These are phyloP conservation scores for Tolypocladium paradoxum DNA, from an alignment of 2,329 filamentous ascomycete species.

Conservation along the genomic window DNA sequence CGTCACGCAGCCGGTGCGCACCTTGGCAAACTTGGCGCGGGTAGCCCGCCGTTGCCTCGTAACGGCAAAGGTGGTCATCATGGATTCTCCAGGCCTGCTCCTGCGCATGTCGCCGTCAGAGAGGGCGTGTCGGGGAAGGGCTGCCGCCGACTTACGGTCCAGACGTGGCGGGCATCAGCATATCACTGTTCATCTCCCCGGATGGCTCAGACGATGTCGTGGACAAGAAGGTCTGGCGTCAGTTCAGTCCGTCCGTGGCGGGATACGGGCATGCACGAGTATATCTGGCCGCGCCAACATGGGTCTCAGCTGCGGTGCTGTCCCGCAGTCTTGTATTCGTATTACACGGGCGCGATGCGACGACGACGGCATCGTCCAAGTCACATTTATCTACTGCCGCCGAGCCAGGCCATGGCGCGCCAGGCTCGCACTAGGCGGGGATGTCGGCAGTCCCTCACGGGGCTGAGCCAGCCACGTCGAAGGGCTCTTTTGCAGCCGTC, in stretches of 20 bases:
- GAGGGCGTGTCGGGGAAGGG: neutral
- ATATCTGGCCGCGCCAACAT: neutral
- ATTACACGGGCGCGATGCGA: neutral
- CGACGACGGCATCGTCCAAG: neutral
- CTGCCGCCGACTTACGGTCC: neutral
- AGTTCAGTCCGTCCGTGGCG: neutral
- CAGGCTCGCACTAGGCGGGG: neutral
- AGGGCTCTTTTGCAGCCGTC: neutral
- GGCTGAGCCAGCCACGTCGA: neutral
- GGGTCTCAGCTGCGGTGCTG: neutral
- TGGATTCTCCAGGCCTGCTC: neutral
- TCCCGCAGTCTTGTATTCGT: neutral
- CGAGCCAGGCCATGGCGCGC: neutral
- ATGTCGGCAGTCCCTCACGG: neutral
- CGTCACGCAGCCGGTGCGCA: constrained; percentile 19
- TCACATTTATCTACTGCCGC: neutral
- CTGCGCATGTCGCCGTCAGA: neutral
- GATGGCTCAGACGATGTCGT: neutral
- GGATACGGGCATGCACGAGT: neutral
- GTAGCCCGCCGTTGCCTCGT: constrained; percentile 6
- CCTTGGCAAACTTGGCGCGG: constrained; percentile 19
- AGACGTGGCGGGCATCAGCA: neutral
- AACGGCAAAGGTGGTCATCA: constrained; percentile 8
- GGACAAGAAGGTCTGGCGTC: neutral
- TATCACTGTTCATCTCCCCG: neutral